phyloP scores from a whole-genome alignment of 768 basidiomycete genomes.

The Amanita molliuscula region DNA sequence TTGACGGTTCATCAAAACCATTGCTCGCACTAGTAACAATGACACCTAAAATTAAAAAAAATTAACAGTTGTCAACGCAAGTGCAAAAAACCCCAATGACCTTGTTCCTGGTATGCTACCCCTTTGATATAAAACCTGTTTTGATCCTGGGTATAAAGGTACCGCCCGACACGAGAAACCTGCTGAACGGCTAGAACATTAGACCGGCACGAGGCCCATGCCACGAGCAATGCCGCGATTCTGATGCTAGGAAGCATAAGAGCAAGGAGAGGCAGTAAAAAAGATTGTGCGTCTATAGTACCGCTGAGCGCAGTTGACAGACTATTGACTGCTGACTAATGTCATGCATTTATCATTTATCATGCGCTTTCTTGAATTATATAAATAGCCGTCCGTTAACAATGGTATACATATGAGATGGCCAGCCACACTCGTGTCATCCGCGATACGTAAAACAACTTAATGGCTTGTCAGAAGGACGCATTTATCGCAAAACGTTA shows the following conservation, averaged over 20 bases:
- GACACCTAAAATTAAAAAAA: conserved; percentile 25
- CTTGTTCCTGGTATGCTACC: conserved; percentile 77
- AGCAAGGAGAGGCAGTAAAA: conserved; percentile 3
- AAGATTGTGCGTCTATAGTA: no score
- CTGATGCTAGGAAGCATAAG: conserved; percentile 18
- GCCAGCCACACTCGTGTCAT: neutral
- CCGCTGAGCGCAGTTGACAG: conserved; percentile 2
- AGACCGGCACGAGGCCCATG: conserved; percentile 30
- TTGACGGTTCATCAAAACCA: conserved; percentile 60
- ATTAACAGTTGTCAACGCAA: neutral
- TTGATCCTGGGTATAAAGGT: conserved; percentile 71
- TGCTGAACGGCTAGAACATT: conserved; percentile 55
- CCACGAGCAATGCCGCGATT: conserved; percentile 25
- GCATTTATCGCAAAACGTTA: neutral
- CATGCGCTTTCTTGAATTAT: neutral
- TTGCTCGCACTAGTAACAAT: conserved; percentile 41
- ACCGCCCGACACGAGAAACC: conserved; percentile 64
- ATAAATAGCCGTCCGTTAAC: neutral
- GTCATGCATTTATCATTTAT: neutral
- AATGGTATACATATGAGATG: neutral
- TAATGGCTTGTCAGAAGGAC: neutral
- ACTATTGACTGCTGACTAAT: neutral
- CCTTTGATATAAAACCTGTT: conserved; percentile 85
- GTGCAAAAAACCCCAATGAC: conserved; percentile 15
- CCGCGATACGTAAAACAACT: conserved; percentile 59